Evolutionary conservation across 2,329 filamentous ascomycete species (phyloP).

Genomic region (Aspergillus novoparasiticus): DNA sequence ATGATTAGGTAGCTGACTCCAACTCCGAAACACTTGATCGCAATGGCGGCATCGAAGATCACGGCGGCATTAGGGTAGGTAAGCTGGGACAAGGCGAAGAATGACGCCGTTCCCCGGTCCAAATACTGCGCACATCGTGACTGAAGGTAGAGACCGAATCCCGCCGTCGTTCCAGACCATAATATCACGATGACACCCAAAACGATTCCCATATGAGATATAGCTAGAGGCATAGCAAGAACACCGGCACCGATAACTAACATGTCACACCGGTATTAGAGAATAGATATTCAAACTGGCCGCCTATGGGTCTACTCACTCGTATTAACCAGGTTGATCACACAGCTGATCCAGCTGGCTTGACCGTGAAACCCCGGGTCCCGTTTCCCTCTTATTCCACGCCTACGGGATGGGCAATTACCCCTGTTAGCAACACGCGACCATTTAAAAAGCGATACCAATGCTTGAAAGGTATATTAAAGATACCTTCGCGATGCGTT

Average conservation of each 20-base stretch:
- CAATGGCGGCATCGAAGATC: constrained; percentile 92
- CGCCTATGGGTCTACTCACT: constrained; percentile 57
- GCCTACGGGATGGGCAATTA: constrained; percentile 23
- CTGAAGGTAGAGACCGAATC: constrained; percentile 93
- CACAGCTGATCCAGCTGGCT: constrained; percentile 86
- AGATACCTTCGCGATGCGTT: constrained; percentile 35
- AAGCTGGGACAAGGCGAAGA: constrained; percentile 95
- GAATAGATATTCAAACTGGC: background rate
- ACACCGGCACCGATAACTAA: constrained; percentile 90
- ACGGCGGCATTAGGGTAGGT: constrained; percentile 96
- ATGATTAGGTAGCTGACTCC: constrained; percentile 98
- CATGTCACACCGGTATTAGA: constrained; percentile 15
- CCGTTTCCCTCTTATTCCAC: constrained; percentile 62
- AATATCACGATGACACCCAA: constrained; percentile 81
- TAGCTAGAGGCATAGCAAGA: constrained; percentile 90
- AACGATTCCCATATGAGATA: constrained; percentile 93
- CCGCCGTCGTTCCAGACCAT: constrained; percentile 86
- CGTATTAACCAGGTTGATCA: constrained; percentile 94
- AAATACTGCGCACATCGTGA: constrained; percentile 90
- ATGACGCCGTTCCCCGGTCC: constrained; percentile 83
- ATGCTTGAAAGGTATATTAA: background rate
- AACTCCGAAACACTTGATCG: constrained; percentile 97
- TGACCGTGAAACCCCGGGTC: constrained; percentile 69
- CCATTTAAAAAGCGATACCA: background rate
- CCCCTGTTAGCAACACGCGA: constrained; percentile 10